A percentile compares a stretch with the other conserved stretches of the same genome.
phyloP scores from a whole-genome alignment of 177 flowering plant genomes.

The Vitis hybrid region DNA sequence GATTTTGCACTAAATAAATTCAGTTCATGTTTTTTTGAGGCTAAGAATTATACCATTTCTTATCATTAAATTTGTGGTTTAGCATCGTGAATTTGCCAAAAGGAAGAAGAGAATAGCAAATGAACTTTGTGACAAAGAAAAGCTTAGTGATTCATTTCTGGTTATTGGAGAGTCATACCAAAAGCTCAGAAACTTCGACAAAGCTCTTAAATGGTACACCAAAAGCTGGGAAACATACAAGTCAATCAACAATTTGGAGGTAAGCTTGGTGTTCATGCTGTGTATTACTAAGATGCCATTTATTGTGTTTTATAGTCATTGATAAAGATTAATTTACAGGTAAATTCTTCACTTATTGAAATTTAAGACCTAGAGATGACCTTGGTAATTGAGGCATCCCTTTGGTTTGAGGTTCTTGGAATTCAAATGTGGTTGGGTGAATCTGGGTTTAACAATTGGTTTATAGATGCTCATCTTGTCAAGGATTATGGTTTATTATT shows the following conservation, averaged over 20 bases:
- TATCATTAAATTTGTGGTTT: conserved; percentile 17
- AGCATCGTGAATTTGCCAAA: conserved; percentile 80
- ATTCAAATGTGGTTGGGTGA: background rate
- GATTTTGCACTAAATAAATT: background rate
- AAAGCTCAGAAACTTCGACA: conserved; percentile 70
- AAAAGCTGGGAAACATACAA: conserved; percentile 71
- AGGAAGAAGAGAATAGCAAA: conserved; percentile 69
- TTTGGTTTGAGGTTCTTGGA: conserved; percentile 3
- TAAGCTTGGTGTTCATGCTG: conserved; percentile 16
- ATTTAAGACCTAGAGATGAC: background rate
- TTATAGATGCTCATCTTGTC: background rate
- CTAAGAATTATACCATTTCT: background rate
- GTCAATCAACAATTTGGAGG: conserved; percentile 84
- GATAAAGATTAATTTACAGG: no score
- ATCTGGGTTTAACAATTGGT: background rate
- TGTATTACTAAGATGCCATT: background rate
- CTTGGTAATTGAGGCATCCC: background rate
- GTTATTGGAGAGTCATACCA: conserved; percentile 89
- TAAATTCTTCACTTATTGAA: no score
- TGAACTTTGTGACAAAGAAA: conserved; percentile 89
- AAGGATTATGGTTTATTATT: background rate
- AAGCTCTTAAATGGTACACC: conserved; percentile 81
- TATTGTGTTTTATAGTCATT: no score
- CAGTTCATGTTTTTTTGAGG: background rate
- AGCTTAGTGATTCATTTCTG: conserved; percentile 79